phyloP scores from a whole-genome alignment of 768 basidiomycete genomes.

The Boletus eberwhitei region DNA sequence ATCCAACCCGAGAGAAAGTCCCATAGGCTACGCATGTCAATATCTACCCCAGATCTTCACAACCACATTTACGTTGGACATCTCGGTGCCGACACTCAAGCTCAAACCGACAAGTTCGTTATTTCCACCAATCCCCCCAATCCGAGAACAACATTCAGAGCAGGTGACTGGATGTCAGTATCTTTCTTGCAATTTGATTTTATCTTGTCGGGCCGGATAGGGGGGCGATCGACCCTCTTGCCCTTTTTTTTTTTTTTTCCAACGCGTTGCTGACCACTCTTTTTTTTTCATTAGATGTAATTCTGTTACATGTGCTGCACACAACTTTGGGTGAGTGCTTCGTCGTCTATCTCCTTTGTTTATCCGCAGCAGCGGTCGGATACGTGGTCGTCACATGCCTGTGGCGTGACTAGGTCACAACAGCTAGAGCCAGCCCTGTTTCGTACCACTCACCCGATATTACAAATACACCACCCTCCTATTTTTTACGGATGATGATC shows the following conservation, averaged over 20 bases:
- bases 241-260: slow-evolving; percentile 11
- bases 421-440: slow-evolving; percentile 4
- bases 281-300: slow-evolving; percentile 48
- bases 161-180: slow-evolving; percentile 77
- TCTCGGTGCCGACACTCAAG: neutral
- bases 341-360: slow-evolving; percentile 10
- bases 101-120: slow-evolving; percentile 40
- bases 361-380: slow-evolving; percentile 1
- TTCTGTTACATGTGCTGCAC: slow-evolving; percentile 67
- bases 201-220: slow-evolving; percentile 10
- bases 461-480: slow-evolving; percentile 28
- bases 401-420: neutral
- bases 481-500: slow-evolving; percentile 15
- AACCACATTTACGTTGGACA: slow-evolving; percentile 14
- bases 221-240: slow-evolving; percentile 13
- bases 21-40: slow-evolving; percentile 33
- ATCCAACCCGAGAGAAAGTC: slow-evolving; percentile 17
- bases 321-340: slow-evolving; percentile 77
- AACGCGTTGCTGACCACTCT: slow-evolving; percentile 3
- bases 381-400: slow-evolving; percentile 1
- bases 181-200: slow-evolving; percentile 22
- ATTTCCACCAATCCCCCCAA: slow-evolving; percentile 72
- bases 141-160: slow-evolving; percentile 60
- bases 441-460: slow-evolving; percentile 22
- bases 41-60: slow-evolving; percentile 34